phyloP scores from a whole-genome alignment of 2,329 filamentous ascomycete genomes.

The Cercospora sp. region DNA sequence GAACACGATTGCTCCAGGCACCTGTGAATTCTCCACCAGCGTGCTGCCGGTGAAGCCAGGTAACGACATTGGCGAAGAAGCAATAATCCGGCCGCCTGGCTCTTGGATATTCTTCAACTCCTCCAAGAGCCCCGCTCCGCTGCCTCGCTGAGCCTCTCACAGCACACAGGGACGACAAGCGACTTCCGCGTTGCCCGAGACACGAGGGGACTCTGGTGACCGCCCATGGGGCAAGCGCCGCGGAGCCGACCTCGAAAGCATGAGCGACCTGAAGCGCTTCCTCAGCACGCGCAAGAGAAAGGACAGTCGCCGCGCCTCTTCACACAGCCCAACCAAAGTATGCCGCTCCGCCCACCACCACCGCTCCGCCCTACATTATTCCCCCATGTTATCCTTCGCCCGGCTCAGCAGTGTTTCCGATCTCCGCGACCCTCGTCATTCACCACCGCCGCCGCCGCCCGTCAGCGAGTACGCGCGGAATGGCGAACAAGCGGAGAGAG shows the following conservation, averaged over 20 bases:
- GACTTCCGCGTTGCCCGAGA: neutral
- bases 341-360: conserved; percentile 2
- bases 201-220: neutral
- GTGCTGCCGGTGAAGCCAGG: neutral
- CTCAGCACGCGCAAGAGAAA: conserved; percentile 68
- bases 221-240: conserved; percentile 14
- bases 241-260: conserved; percentile 31
- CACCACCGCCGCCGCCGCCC: conserved; percentile 2
- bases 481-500: neutral
- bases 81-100: conserved; percentile 1
- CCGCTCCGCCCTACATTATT: neutral
- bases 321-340: conserved; percentile 27
- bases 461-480: neutral
- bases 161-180: neutral
- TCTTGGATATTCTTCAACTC: neutral
- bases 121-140: neutral
- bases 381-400: neutral
- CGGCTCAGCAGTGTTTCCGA: conserved; percentile 6
- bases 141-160: neutral
- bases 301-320: conserved; percentile 25
- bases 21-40: neutral
- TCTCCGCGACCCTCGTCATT: conserved; percentile 4
- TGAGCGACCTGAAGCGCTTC: conserved; percentile 62
- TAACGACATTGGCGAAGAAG: conserved; percentile 1
- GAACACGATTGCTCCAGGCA: neutral